Evolutionary conservation across 495 filamentous ascomycete species (phyloP).

Genomic region (Talaromyces thailandensis): DNA sequence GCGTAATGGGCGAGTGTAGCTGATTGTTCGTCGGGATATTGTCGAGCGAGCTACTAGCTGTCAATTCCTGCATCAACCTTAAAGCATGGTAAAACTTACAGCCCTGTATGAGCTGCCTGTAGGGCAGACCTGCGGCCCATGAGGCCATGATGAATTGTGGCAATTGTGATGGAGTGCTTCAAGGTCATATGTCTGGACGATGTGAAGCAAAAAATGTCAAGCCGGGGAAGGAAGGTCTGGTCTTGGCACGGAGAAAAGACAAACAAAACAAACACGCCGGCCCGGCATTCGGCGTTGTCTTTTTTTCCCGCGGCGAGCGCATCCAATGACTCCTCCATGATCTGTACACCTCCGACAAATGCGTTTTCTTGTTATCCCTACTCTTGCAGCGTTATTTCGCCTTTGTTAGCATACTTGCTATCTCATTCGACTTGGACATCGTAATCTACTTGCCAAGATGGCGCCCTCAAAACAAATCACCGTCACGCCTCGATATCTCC

Average conservation of each 20-base stretch:
- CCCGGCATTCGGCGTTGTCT: not conserved
- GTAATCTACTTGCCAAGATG: not conserved
- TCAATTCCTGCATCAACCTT: not conserved
- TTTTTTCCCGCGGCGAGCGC: not conserved
- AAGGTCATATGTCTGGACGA: not conserved
- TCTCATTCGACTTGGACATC: not conserved
- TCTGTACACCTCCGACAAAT: not conserved
- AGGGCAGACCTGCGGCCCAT: slow-evolving; percentile 28
- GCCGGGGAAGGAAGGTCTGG: not conserved
- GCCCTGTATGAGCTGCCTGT: slow-evolving; percentile 33
- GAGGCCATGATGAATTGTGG: slow-evolving; percentile 23
- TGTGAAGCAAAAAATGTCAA: slow-evolving; percentile 3
- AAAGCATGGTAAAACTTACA: slow-evolving; percentile 16
- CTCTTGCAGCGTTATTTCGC: not conserved
- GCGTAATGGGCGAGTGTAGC: slow-evolving; percentile 22
- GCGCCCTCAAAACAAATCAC: slow-evolving; percentile 5
- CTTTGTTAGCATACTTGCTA: not conserved
- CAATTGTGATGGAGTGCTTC: not conserved
- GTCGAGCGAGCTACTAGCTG: slow-evolving; percentile 7
- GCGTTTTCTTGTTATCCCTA: not conserved
- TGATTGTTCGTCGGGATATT: slow-evolving; percentile 33
- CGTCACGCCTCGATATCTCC: slow-evolving; percentile 15
- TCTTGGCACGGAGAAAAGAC: not conserved
- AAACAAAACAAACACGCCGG: not conserved
- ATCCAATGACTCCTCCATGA: not conserved